Base-by-base conservation (phyloP, 257 asterid genomes). In the Catharanthus roseus region DNA sequence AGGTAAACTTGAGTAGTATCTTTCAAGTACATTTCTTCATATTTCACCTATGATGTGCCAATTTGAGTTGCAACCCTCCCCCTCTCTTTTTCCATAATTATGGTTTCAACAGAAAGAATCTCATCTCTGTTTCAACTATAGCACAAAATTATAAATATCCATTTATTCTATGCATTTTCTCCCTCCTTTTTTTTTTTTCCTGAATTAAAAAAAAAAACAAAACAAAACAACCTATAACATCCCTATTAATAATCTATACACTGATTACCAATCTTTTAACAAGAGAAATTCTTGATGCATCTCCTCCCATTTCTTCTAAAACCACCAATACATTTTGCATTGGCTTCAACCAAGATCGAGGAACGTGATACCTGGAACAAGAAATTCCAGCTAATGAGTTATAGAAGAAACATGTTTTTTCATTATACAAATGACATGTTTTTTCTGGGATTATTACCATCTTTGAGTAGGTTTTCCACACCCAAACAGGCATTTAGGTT, bases 401-500 rank as follows among this genome's bases (percentile, higher is more conserved):
- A 18, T 15, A 33, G 72, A 33, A 54, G 15, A 49, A 49, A 16
- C 8, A 66, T 38, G 65, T 78, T 68, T 51, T 26, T 42, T n/a
- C n/a, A n/a, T n/a, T 18, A 42, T 23, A n/a, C 33, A 65, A 44
- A 36, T 63, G 31, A 23, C 38, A 66, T 38, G 55, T 5, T 6
- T 41, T 66, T 10, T 39, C 16, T 24, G 36, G 44, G 0, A 36
- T 47, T 93, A 93, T 47, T 93, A 93, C 99, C 97, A 91, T 93
- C 87, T 84, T 77, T 93, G 99, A 70, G 99, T 93, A 16, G 99
- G 93, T 77, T 84, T 82, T 76, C 99, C 99, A 74, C 99, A 93
- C n/a, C 99, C 99, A 39, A 75, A 45, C 45, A 74, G 96, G 82
- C 99, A 93, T 84, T 91, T 91, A 39, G 67, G 63, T 67, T 81